Base-by-base conservation (phyloP, 805 yeast genomes). In the Wickerhamomyces alni region DNA sequence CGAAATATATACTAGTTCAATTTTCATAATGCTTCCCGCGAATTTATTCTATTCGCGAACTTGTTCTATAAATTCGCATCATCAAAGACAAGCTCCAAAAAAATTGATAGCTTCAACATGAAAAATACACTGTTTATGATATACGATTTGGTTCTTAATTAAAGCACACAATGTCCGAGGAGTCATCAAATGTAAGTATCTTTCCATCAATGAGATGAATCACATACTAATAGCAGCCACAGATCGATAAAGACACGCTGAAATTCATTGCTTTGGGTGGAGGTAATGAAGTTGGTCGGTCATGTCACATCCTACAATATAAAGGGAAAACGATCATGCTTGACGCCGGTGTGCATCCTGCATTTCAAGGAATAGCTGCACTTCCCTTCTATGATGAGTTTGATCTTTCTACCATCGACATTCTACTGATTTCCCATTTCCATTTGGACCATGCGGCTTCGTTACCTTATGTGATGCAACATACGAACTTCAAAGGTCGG, bases 341-440 rank as follows among this genome's bases (percentile, higher is more conserved):
- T 37, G 99, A 93, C 63, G 96, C 99, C 1, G 99, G 99, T 38
- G 87, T 93, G 24, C 99, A 93, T 63, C 99, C 99, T 2, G 99
- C 96, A 0, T 77, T 80, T 45, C 73, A 83, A 25, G 99, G 99
- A 3, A 70, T 88, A 48, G 82, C 91, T 22, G 87, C 96, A 4
- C 66, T 93, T 40, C 99, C 99, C 2, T 93, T 86, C 59, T 93
- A 87, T 61, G 99, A 93, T 61, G 96, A 89, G 56, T 93, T 82
- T 58, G 99, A 93, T 57, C 66, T 93, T 12, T 75, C 93, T 8
- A 84, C 79, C 31, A 87, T 93, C 9, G 99, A 93, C 55, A 73
- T 93, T 12, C 61, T 93, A 17, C 69, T 93, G 39, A 85, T 93
- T 44, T 85, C 95, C 51, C 99, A 93, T 62, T 93, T 93, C 70